phyloP scores from a whole-genome alignment of 805 yeast genomes.

The Cyberlindnera euphorbiiphila region DNA sequence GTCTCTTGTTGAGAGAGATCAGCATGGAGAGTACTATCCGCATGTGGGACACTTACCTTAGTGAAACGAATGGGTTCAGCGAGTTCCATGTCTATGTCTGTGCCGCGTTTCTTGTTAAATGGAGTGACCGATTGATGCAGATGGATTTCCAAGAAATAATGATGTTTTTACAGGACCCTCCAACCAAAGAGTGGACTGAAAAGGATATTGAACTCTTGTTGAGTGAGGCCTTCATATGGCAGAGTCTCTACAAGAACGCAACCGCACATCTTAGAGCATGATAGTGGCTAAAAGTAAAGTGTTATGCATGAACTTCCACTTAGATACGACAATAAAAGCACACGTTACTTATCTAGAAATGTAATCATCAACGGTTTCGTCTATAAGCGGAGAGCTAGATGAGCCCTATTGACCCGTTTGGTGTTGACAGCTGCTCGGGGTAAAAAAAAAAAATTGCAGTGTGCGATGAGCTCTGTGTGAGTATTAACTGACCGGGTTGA shows the following conservation, averaged over 20 bases:
- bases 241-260: conserved; percentile 84
- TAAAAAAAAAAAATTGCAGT: too few species aligned
- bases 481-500: too few species aligned
- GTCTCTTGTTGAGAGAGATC: conserved; percentile 91
- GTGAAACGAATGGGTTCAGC: conserved; percentile 76
- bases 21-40: conserved; percentile 73
- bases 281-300: background rate
- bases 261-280: conserved; percentile 66
- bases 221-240: conserved; percentile 98
- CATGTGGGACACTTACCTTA: conserved; percentile 96
- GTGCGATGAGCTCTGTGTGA: too few species aligned
- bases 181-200: conserved; percentile 81
- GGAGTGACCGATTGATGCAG: conserved; percentile 69
- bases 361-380: too few species aligned
- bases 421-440: too few species aligned
- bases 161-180: conserved; percentile 86
- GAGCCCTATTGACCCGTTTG: too few species aligned
- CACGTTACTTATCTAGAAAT: too few species aligned
- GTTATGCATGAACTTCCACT: background rate
- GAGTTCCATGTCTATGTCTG: conserved; percentile 96
- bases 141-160: conserved; percentile 95
- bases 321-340: background rate
- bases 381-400: too few species aligned
- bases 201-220: conserved; percentile 86
- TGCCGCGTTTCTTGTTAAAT: conserved; percentile 90